A percentile compares a stretch with the other conserved stretches of the same genome.
Evolutionary conservation across 352 stramenopile species (phyloP).

Genomic region (Phytopythium sindhum): DNA sequence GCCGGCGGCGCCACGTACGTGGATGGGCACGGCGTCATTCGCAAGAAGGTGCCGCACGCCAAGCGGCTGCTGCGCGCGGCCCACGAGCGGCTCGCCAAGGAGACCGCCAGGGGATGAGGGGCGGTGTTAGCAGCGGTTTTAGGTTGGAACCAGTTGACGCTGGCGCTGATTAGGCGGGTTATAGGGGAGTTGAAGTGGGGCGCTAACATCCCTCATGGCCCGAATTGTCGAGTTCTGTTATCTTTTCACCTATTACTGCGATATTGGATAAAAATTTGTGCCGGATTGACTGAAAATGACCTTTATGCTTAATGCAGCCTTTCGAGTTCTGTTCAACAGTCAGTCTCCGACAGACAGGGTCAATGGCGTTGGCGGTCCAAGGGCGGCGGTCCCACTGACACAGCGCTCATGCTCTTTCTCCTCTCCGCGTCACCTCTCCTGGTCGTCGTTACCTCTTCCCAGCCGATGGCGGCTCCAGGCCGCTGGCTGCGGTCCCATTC

Average conservation of each 20-base stretch:
- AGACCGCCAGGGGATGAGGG: not conserved
- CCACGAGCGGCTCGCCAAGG: slow-evolving; percentile 8
- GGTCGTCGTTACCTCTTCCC: too few relatives aligned
- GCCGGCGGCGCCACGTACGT: slow-evolving; percentile 51
- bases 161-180: not conserved
- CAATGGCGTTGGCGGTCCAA: not conserved
- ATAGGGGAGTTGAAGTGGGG: not conserved
- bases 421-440: not conserved
- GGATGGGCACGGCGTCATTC: slow-evolving; percentile 58
- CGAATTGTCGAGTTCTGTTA: not conserved
- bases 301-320: too few relatives aligned
- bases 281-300: not conserved
- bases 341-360: not conserved
- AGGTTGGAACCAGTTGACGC: not conserved
- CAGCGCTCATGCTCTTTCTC: not conserved
- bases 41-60: slow-evolving; percentile 55
- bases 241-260: too few relatives aligned
- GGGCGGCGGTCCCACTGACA: slow-evolving; percentile 1
- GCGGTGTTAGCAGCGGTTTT: not conserved
- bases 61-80: slow-evolving; percentile 59
- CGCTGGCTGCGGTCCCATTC: too few relatives aligned
- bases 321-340: not conserved
- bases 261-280: too few relatives aligned
- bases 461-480: too few relatives aligned
- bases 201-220: not conserved